Evolutionary conservation across 768 basidiomycete genomes (phyloP).

Genomic region (Lentinula edodes): DNA sequence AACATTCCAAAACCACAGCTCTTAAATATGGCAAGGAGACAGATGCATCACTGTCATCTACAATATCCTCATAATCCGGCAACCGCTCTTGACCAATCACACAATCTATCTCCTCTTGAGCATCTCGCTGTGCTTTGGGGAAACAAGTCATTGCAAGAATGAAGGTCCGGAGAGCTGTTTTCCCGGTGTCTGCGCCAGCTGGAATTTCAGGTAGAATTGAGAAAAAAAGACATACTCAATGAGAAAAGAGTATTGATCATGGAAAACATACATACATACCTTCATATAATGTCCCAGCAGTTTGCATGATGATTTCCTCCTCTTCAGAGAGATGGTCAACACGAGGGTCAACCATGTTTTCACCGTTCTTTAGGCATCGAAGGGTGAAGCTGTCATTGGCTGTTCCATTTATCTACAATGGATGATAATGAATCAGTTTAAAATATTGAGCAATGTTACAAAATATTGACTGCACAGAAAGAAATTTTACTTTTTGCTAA

Average conservation of each 20-base stretch:
- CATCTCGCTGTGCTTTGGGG: background rate
- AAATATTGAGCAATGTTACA: too few relatives aligned
- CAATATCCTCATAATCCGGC: background rate
- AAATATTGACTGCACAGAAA: too few relatives aligned
- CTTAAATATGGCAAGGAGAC: background rate
- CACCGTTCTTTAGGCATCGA: background rate
- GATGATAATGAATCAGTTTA: too few relatives aligned
- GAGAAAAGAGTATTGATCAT: background rate
- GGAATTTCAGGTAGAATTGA: background rate
- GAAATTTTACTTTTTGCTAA: too few relatives aligned
- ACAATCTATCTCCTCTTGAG: background rate
- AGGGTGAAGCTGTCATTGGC: background rate
- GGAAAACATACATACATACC: background rate
- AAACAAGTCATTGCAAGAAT: background rate
- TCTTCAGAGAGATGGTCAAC: background rate
- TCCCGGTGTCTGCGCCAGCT: background rate
- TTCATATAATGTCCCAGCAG: constrained; percentile 1
- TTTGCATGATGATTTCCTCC: constrained; percentile 3
- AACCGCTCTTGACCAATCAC: background rate
- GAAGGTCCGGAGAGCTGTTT: background rate
- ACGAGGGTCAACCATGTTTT: background rate
- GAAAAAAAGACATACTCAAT: too few relatives aligned
- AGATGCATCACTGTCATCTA: too few relatives aligned
- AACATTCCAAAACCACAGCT: background rate
- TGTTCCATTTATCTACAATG: background rate